phyloP scores from a whole-genome alignment of 2,329 filamentous ascomycete genomes.

The Colletotrichum tanaceti region DNA sequence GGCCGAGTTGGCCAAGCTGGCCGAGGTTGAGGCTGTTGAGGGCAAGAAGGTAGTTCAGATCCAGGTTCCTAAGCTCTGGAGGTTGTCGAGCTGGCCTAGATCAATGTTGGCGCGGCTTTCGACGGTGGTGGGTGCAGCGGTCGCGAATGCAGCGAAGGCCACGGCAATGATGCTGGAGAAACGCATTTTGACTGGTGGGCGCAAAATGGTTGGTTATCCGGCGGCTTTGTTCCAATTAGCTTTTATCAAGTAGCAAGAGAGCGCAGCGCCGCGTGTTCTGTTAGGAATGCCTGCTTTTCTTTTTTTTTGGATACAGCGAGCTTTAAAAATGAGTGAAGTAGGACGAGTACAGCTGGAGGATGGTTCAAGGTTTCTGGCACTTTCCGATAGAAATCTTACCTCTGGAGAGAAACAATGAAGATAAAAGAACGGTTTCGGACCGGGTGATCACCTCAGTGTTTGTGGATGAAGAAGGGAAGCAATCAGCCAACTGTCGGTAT shows the following conservation, averaged over 20 bases:
- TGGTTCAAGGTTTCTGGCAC: conserved; percentile 23
- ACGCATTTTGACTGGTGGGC: conserved; percentile 60
- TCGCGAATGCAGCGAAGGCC: conserved; percentile 50
- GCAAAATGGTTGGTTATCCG: conserved; percentile 43
- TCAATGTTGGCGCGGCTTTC: conserved; percentile 58
- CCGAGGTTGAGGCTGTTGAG: conserved; percentile 60
- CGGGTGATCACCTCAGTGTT: conserved; percentile 44
- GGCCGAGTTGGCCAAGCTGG: conserved; percentile 53
- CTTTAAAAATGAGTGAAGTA: conserved; percentile 55
- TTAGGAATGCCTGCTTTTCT: conserved; percentile 39
- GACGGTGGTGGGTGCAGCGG: conserved; percentile 56
- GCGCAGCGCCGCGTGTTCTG: conserved; percentile 60
- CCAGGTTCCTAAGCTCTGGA: conserved; percentile 54
- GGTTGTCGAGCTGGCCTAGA: conserved; percentile 53
- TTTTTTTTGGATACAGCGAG: conserved; percentile 31
- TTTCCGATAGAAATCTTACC: conserved; percentile 49
- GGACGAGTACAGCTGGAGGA: conserved; percentile 61
- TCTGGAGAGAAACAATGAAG: conserved; percentile 61
- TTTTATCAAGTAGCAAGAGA: conserved; percentile 49
- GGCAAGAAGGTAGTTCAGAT: conserved; percentile 59
- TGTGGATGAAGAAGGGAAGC: conserved; percentile 47
- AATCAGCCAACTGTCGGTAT: conserved; percentile 42
- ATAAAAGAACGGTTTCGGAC: conserved; percentile 51
- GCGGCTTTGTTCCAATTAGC: conserved; percentile 42
- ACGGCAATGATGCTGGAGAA: conserved; percentile 58